A percentile compares a stretch with the other conserved stretches of the same genome.
These are phyloP conservation scores for Lachancea sp. DNA, from an alignment of 805 yeast species.

Conservation along the genomic window DNA sequence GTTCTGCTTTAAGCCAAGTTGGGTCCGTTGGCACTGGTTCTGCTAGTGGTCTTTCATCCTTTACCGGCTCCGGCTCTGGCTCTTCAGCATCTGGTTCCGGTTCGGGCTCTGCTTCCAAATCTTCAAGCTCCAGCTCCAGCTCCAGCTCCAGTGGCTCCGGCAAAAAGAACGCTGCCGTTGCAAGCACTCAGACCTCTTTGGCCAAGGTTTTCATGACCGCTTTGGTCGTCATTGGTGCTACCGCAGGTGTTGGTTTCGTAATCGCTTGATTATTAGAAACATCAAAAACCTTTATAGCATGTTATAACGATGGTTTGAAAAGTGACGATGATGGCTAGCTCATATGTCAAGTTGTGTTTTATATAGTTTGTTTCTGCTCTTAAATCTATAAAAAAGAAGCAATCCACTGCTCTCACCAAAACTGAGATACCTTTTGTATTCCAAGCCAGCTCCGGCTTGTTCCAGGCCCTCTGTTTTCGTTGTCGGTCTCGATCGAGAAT, in stretches of 20 bases:
- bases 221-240: slow-evolving; percentile 29
- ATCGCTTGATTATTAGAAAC: slow-evolving; percentile 21
- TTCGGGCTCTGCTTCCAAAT: slow-evolving; percentile 11
- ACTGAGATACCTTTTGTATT: background rate
- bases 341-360: background rate
- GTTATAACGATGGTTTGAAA: background rate
- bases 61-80: slow-evolving; percentile 26
- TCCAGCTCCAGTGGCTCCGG: slow-evolving; percentile 12
- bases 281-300: no score
- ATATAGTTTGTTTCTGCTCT: slow-evolving; percentile 4
- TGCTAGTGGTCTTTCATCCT: slow-evolving; percentile 37
- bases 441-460: background rate
- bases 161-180: slow-evolving; percentile 21
- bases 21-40: slow-evolving; percentile 66
- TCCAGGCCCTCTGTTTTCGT: background rate
- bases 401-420: background rate
- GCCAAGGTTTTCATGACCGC: slow-evolving; percentile 30
- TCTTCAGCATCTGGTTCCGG: slow-evolving; percentile 25
- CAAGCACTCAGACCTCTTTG: slow-evolving; percentile 25
- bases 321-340: background rate
- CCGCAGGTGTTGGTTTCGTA: slow-evolving; percentile 36
- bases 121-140: slow-evolving; percentile 14
- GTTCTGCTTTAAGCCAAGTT: slow-evolving; percentile 53
- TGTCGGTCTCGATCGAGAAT: background rate
- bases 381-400: background rate